A percentile compares a stretch with the other conserved stretches of the same genome.
Conservation (phyloP, 2,329 filamentous ascomycete species). For the Fusarium sp. region DNA sequence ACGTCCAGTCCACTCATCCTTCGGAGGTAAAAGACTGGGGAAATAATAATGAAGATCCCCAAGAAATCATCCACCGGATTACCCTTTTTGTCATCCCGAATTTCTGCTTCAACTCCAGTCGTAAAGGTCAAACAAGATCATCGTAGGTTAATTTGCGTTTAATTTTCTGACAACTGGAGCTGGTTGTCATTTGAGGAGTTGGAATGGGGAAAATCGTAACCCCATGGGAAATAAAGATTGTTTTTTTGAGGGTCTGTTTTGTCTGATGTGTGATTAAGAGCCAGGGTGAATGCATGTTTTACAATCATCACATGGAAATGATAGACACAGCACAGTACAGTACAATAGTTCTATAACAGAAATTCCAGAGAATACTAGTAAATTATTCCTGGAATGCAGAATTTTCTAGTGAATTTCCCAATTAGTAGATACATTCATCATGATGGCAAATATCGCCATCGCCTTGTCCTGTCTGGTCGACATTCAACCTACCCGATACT, state of each 20-base stretch:
- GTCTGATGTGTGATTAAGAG: background rate
- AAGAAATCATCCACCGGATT: conserved; percentile 5
- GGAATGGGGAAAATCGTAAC: background rate
- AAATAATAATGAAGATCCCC: background rate
- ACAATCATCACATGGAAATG: background rate
- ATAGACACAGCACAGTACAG: background rate
- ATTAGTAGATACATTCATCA: accelerated
- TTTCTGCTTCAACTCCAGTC: background rate
- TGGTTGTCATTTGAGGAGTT: background rate
- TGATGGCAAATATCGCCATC: background rate
- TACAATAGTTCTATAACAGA: background rate
- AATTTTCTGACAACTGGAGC: background rate
- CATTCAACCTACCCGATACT: conserved; percentile 14
- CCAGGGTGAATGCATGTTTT: background rate
- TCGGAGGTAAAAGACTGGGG: background rate
- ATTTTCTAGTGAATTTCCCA: background rate
- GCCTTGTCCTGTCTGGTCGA: background rate
- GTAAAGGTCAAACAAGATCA: background rate
- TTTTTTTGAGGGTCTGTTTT: background rate
- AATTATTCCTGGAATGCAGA: background rate
- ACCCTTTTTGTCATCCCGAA: background rate
- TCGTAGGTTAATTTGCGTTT: conserved; percentile 4
- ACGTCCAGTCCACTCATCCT: background rate
- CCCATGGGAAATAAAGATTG: background rate
- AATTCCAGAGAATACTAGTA: background rate